A percentile compares a stretch with the other conserved stretches of the same genome.
Conservation (phyloP, 83 land plant species). For the Isoetes engelmannii region DNA sequence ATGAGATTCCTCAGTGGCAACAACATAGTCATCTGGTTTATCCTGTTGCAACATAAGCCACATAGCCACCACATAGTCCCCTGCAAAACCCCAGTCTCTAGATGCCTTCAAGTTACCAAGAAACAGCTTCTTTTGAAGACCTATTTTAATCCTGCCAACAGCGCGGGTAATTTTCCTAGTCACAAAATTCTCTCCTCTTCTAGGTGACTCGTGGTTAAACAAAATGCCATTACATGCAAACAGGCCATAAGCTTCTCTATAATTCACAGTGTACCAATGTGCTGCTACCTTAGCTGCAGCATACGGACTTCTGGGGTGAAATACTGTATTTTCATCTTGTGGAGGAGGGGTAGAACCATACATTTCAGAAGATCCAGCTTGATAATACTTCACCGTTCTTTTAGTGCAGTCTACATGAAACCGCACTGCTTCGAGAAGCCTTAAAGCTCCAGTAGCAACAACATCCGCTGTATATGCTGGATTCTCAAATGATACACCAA, state of each 20-base stretch:
- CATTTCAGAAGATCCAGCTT: slow-evolving; percentile 83
- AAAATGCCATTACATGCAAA: slow-evolving; percentile 6
- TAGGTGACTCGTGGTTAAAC: slow-evolving; percentile 1
- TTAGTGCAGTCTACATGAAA: slow-evolving; percentile 43
- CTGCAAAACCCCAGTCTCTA: slow-evolving; percentile 27
- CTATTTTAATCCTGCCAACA: slow-evolving; percentile 22
- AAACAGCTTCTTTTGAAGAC: slow-evolving; percentile 23
- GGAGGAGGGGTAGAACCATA: slow-evolving; percentile 35
- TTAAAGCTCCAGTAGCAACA: slow-evolving; percentile 68
- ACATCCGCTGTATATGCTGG: slow-evolving; percentile 84
- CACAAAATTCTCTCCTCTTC: background rate
- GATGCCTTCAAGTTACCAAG: slow-evolving; percentile 26
- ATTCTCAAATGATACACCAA: slow-evolving; percentile 77
- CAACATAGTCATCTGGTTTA: too few species aligned
- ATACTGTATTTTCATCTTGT: background rate
- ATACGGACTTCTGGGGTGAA: slow-evolving; percentile 4
- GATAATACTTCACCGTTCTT: slow-evolving; percentile 54
- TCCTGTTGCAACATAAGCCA: too few species aligned
- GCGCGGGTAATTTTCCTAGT: slow-evolving; percentile 22
- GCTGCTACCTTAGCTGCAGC: slow-evolving; percentile 6
- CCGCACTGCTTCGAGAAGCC: slow-evolving; percentile 67
- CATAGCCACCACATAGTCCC: slow-evolving; percentile 19
- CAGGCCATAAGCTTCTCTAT: slow-evolving; percentile 10
- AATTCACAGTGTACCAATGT: slow-evolving; percentile 10
- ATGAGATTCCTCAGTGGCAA: too few species aligned